phyloP scores from a whole-genome alignment of 2,329 filamentous ascomycete species.

The Pyrenophora tritici-repentis region DNA sequence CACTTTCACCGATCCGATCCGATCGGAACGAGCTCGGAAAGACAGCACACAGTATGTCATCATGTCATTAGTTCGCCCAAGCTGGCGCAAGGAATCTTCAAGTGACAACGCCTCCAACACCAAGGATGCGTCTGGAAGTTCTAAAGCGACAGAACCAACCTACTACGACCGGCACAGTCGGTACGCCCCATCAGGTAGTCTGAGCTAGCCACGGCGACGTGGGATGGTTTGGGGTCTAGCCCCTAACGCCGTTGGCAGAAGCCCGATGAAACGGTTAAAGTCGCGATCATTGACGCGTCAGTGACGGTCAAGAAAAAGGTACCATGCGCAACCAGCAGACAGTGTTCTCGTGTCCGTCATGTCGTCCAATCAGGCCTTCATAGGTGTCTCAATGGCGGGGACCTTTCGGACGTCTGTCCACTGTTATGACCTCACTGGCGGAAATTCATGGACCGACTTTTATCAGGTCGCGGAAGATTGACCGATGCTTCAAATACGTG shows the following conservation, averaged over 20 bases:
- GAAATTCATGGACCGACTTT: constrained; percentile 32
- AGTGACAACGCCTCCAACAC: neutral
- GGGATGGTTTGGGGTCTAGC: neutral
- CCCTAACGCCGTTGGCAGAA: constrained; percentile 4
- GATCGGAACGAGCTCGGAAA: constrained; percentile 13
- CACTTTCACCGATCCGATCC: constrained; percentile 2
- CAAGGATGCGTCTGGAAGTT: neutral
- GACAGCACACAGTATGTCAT: neutral
- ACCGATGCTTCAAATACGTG: constrained; percentile 32
- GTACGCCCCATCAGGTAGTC: constrained; percentile 3
- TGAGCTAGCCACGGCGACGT: neutral
- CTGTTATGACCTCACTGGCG: constrained; percentile 44
- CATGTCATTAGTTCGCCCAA: neutral
- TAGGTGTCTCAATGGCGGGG: constrained; percentile 6
- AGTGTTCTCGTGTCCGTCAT: neutral
- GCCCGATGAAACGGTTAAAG: constrained; percentile 7
- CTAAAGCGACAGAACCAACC: neutral
- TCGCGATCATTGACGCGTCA: constrained; percentile 14
- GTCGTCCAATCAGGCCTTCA: constrained; percentile 5
- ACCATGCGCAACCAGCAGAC: constrained; percentile 7
- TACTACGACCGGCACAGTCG: neutral
- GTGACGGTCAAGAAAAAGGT: constrained; percentile 14
- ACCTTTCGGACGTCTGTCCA: constrained; percentile 16
- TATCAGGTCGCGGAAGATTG: constrained; percentile 19
- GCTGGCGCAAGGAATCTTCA: neutral